Evolutionary conservation across 805 yeast species (phyloP).

Genomic region (Debaryomyces maramus): DNA sequence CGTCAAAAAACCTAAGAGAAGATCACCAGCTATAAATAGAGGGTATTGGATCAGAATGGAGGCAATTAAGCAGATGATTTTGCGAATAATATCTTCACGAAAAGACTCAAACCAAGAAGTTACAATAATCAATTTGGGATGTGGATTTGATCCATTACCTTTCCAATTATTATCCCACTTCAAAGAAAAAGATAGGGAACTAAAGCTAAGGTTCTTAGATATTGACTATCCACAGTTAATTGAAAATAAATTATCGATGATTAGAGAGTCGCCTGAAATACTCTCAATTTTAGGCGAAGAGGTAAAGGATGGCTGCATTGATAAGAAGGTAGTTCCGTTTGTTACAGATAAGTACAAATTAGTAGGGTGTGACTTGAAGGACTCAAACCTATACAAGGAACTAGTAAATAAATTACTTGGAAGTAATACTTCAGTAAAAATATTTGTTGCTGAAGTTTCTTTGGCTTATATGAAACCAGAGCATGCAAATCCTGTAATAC

Average conservation of each 20-base stretch:
- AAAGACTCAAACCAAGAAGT: constrained; percentile 17
- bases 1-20: constrained; percentile 62
- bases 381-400: constrained; percentile 36
- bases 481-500: constrained; percentile 62
- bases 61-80: constrained; percentile 56
- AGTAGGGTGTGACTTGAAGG: constrained; percentile 67
- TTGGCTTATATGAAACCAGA: constrained; percentile 74
- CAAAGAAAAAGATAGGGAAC: constrained; percentile 27
- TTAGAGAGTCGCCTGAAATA: constrained; percentile 49
- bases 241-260: constrained; percentile 52
- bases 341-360: constrained; percentile 50
- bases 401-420: constrained; percentile 25
- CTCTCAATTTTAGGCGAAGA: constrained; percentile 42
- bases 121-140: constrained; percentile 65
- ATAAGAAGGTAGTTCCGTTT: constrained; percentile 23
- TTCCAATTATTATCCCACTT: constrained; percentile 30
- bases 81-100: constrained; percentile 38
- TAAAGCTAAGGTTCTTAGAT: constrained; percentile 55
- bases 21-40: constrained; percentile 79
- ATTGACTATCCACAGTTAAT: constrained; percentile 76
- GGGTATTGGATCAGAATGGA: constrained; percentile 84
- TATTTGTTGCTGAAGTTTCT: constrained; percentile 81
- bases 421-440: constrained; percentile 37
- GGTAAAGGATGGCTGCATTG: neutral
- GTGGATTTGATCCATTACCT: constrained; percentile 61